Conservation (phyloP, 441 rosid species). For the Caryocar brasiliense region DNA sequence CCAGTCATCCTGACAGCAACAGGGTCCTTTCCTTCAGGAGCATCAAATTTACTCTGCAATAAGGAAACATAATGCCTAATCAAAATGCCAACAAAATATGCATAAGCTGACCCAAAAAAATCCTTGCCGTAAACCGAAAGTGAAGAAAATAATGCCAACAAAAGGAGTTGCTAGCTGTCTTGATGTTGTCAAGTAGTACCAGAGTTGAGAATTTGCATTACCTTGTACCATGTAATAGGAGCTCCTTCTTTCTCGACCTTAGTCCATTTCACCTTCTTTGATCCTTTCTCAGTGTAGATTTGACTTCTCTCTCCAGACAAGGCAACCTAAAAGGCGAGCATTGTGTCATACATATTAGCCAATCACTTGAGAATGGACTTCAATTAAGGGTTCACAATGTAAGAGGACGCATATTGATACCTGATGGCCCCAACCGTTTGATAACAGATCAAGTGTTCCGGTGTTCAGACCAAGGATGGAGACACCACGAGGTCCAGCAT, state of each 20-base stretch:
- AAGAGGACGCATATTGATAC: conserved; percentile 12
- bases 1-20: conserved; percentile 44
- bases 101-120: too few species aligned
- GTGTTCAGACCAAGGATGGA: conserved; percentile 59
- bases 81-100: neutral
- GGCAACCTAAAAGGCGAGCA: conserved; percentile 29
- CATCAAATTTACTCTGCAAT: conserved; percentile 48
- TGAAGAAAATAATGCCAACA: too few species aligned
- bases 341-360: neutral
- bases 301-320: conserved; percentile 40
- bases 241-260: conserved; percentile 9
- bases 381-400: too few species aligned
- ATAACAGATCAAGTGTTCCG: conserved; percentile 51
- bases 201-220: conserved; percentile 13
- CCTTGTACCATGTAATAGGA: conserved; percentile 56
- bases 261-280: conserved; percentile 32
- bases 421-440: conserved; percentile 54
- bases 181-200: neutral
- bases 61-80: neutral
- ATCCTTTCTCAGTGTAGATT: conserved; percentile 29
- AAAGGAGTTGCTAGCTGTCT: too few species aligned
- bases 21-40: conserved; percentile 60
- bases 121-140: too few species aligned
- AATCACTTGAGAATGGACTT: too few species aligned
- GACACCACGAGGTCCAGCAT: conserved; percentile 51